These are phyloP conservation scores for Guyanaporus albipodus DNA, from an alignment of 768 basidiomycete genomes.

Conservation along the genomic window DNA sequence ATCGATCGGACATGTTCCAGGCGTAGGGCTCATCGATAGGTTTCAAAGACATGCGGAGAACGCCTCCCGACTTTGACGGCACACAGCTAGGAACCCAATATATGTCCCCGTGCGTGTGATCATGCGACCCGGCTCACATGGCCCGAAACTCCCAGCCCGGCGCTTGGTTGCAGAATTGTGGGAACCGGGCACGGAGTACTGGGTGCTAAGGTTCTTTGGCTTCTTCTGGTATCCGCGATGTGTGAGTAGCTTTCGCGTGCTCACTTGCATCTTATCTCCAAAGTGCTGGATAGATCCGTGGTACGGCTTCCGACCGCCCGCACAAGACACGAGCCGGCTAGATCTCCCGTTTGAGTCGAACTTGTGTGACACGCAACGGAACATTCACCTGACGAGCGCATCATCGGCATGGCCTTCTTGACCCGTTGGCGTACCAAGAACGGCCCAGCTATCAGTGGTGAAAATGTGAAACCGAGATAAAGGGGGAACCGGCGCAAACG, in stretches of 20 bases:
- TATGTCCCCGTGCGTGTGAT: constrained; percentile 22
- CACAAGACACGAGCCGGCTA: too few species aligned
- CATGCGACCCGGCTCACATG: background rate
- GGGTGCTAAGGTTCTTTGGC: background rate
- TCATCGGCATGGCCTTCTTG: too few species aligned
- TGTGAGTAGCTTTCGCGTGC: constrained; percentile 33
- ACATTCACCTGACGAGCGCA: too few species aligned
- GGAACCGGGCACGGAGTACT: too few species aligned
- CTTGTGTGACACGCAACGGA: too few species aligned
- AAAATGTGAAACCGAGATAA: too few species aligned
- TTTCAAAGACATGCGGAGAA: constrained; percentile 59
- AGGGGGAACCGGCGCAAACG: too few species aligned
- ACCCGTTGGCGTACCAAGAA: too few species aligned
- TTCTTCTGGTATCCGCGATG: constrained; percentile 57
- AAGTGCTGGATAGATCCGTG: background rate
- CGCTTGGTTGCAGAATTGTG: constrained; percentile 65
- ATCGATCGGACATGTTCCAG: constrained; percentile 29
- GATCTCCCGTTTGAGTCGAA: too few species aligned
- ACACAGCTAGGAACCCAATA: constrained; percentile 62
- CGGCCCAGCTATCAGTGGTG: too few species aligned
- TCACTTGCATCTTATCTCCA: background rate
- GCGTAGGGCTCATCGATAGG: constrained; percentile 57
- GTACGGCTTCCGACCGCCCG: too few species aligned
- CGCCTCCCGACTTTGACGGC: constrained; percentile 58
- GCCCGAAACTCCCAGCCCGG: constrained; percentile 41